These are phyloP conservation scores for Phragmites australis DNA, from an alignment of 176 grass and related monocot species.

Conservation along the genomic window DNA sequence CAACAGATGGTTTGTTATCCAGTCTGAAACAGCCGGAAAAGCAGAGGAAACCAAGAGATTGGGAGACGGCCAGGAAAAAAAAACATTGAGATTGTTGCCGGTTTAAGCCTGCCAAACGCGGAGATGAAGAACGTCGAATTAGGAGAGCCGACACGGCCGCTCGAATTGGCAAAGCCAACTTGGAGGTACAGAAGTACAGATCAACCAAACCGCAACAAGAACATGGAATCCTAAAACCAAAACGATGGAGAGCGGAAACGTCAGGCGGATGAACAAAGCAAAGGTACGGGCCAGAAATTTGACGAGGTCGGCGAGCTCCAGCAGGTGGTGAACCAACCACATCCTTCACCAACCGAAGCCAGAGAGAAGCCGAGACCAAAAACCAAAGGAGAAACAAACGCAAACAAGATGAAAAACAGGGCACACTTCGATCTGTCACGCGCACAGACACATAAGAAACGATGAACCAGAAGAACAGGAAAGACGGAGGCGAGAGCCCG, in stretches of 20 bases:
- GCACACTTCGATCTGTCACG: constrained; percentile 26
- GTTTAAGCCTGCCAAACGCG: not conserved
- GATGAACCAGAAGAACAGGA: constrained; percentile 22
- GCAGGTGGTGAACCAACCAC: constrained; percentile 29
- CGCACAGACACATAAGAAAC: not conserved
- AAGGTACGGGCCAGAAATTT: not conserved
- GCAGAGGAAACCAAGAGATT: not conserved
- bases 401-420: constrained; percentile 5
- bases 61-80: not conserved
- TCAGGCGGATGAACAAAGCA: constrained; percentile 12
- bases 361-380: constrained; percentile 1
- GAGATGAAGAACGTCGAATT: constrained; percentile 5
- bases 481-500: not conserved
- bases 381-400: constrained; percentile 15
- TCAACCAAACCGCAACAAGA: constrained; percentile 24
- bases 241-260: not conserved
- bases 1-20: not conserved
- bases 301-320: not conserved
- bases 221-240: not conserved
- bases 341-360: constrained; percentile 32
- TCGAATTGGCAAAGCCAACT: not conserved
- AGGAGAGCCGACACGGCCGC: not conserved
- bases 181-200: not conserved
- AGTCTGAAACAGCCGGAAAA: constrained; percentile 12
- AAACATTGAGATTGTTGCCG: not conserved